Conservation (phyloP, 2,329 filamentous ascomycete genomes). For the Hyphodiscus sp. region DNA sequence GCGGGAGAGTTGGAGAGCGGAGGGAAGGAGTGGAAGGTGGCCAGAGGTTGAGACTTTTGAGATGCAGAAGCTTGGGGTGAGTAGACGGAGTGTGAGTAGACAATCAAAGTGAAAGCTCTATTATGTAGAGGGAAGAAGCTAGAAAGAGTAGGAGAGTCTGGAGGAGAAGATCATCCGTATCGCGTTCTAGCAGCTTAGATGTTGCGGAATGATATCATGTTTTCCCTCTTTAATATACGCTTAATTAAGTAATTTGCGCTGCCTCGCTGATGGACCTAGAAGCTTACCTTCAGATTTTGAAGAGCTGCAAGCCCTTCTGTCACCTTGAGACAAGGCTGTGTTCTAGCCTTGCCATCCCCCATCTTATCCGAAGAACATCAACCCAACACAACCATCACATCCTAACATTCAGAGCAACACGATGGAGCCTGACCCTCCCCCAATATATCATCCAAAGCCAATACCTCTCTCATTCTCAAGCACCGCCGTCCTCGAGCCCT, state of each 20-base stretch:
- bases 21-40: conserved; percentile 14
- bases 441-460: not conserved
- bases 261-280: too few species aligned
- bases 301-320: too few species aligned
- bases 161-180: not conserved
- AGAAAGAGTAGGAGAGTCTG: not conserved
- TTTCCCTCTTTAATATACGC: too few species aligned
- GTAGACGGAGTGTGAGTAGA: conserved; percentile 23
- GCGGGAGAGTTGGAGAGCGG: conserved; percentile 17
- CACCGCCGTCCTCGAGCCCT: not conserved
- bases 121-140: not conserved
- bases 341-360: too few species aligned
- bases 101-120: conserved; percentile 14
- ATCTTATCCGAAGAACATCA: too few species aligned
- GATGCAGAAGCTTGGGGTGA: conserved; percentile 15
- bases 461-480: not conserved
- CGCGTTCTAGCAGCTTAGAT: too few species aligned
- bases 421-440: not conserved
- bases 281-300: too few species aligned
- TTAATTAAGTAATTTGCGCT: too few species aligned
- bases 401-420: too few species aligned
- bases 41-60: conserved; percentile 7
- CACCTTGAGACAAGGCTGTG: too few species aligned
- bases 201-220: too few species aligned
- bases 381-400: too few species aligned